Conservation (phyloP, 139 green algal genomes). For the Gonium pectorale region DNA sequence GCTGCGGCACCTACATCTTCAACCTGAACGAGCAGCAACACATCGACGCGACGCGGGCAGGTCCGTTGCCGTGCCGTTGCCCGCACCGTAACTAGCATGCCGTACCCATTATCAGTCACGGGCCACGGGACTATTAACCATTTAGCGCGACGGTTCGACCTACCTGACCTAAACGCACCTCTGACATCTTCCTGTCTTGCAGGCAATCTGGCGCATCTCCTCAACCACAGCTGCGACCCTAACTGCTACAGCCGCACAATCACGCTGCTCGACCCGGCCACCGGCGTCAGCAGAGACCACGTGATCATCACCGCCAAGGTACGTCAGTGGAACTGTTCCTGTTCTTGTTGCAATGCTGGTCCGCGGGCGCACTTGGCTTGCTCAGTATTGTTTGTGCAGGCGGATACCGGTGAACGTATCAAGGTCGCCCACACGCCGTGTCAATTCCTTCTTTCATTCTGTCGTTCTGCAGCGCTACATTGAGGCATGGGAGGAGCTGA, state of each 20-base stretch:
- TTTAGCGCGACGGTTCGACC: too few species aligned
- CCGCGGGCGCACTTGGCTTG: too few species aligned
- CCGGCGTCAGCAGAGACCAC: constrained; percentile 58
- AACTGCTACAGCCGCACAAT: constrained; percentile 84
- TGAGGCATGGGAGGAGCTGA: constrained; percentile 81
- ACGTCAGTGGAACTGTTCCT: not conserved
- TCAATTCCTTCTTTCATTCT: too few species aligned
- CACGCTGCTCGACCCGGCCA: constrained; percentile 46
- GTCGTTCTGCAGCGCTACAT: constrained; percentile 68
- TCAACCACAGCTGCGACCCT: constrained; percentile 93
- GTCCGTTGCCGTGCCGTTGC: constrained; percentile 15
- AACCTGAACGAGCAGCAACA: constrained; percentile 56
- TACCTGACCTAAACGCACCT: too few species aligned
- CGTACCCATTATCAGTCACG: too few species aligned
- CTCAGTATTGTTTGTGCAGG: too few species aligned
- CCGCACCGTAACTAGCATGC: too few species aligned
- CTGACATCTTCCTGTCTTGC: not conserved
- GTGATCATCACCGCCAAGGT: constrained; percentile 81
- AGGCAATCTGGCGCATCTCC: constrained; percentile 81
- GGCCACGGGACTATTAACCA: too few species aligned
- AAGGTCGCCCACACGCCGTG: too few species aligned
- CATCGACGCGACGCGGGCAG: constrained; percentile 78
- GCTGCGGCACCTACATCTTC: constrained; percentile 87
- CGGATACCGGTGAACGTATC: too few species aligned
- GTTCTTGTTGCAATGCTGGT: too few species aligned